Conservation (phyloP, 116 monocot genomes). For the Zostera marina region DNA sequence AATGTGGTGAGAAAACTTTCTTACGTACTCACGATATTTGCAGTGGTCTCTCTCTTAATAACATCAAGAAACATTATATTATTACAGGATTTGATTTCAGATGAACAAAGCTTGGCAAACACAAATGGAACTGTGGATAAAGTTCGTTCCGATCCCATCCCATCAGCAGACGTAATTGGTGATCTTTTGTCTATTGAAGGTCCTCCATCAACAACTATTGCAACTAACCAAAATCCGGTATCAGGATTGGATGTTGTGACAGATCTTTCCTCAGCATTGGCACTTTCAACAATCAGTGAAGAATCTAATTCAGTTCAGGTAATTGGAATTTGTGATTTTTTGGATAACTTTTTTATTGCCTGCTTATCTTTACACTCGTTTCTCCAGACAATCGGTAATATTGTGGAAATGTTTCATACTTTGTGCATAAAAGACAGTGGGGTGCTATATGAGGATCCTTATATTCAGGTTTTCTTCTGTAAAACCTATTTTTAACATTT, state of each 20-base stretch:
- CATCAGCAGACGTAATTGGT: conserved; percentile 65
- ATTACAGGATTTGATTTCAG: conserved; percentile 43
- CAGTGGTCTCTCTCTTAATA: neutral
- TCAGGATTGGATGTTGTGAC: conserved; percentile 25
- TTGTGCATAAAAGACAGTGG: conserved; percentile 94
- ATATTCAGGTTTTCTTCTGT: conserved; percentile 62
- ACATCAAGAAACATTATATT: conserved; percentile 4
- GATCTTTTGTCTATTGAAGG: conserved; percentile 96
- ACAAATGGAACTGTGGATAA: conserved; percentile 43
- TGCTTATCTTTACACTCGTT: neutral
- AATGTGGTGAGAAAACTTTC: conserved; percentile 35
- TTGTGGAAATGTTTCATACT: conserved; percentile 63
- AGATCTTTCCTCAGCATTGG: conserved; percentile 41
- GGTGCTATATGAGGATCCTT: conserved; percentile 86
- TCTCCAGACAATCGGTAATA: conserved; percentile 76
- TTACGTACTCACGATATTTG: neutral
- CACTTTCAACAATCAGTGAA: conserved; percentile 53
- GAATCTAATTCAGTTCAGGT: conserved; percentile 81
- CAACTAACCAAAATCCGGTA: conserved; percentile 17
- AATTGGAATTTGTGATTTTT: neutral
- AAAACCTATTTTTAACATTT: neutral
- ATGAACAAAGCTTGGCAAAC: conserved; percentile 23
- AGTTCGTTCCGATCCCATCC: conserved; percentile 30
- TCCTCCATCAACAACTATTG: conserved; percentile 27
- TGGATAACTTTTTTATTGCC: neutral